Evolutionary conservation across 352 stramenopile genomes (phyloP).

Genomic region (Pythium oligandrum): DNA sequence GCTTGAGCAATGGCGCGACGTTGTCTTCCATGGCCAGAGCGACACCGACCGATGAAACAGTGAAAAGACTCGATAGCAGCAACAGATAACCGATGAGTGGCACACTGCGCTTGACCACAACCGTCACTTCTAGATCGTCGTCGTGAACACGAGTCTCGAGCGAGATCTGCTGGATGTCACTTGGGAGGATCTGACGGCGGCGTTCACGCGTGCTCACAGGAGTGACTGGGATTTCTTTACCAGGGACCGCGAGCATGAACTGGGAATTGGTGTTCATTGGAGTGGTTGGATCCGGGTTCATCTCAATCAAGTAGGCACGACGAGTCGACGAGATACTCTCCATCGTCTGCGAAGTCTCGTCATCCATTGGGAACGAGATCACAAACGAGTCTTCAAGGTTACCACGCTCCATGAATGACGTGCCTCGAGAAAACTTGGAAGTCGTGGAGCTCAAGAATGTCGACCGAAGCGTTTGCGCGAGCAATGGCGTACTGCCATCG

Average conservation of each 20-base stretch:
- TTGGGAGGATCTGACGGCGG: constrained; percentile 41
- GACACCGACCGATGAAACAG: constrained; percentile 71
- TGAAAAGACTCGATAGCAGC: constrained; percentile 61
- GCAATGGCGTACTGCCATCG: constrained; percentile 25
- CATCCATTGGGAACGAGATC: constrained; percentile 70
- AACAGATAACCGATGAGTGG: constrained; percentile 69
- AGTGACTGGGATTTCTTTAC: constrained; percentile 23
- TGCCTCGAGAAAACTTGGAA: constrained; percentile 33
- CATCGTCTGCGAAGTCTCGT: constrained; percentile 51
- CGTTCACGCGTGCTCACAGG: constrained; percentile 3
- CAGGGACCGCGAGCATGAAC: constrained; percentile 71
- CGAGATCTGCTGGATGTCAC: constrained; percentile 68
- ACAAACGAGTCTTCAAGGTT: constrained; percentile 40
- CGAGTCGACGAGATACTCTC: constrained; percentile 9
- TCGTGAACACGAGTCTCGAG: constrained; percentile 65
- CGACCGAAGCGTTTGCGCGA: constrained; percentile 30
- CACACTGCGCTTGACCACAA: constrained; percentile 61
- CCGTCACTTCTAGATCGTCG: constrained; percentile 64
- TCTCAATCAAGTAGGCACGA: constrained; percentile 72
- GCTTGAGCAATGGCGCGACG: constrained; percentile 72
- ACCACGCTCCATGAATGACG: constrained; percentile 18
- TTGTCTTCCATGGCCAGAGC: constrained; percentile 61
- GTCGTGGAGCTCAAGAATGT: constrained; percentile 43
- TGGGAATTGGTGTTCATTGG: constrained; percentile 34
- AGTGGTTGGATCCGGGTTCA: constrained; percentile 49